phyloP scores from a whole-genome alignment of 345 rosid species.

The Euphorbia lathyris region DNA sequence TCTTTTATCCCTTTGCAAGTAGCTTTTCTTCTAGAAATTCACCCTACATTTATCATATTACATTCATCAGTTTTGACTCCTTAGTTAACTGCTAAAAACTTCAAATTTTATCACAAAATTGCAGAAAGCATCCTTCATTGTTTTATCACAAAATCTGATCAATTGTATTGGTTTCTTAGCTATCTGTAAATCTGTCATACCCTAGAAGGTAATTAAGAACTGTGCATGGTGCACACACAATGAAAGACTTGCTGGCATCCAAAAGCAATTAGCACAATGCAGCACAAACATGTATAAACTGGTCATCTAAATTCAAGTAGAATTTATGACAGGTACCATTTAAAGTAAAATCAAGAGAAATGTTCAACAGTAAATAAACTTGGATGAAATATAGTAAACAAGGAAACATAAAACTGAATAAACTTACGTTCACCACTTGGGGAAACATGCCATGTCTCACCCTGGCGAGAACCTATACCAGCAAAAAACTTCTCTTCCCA shows the following conservation, averaged over 20 bases:
- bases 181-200: neutral
- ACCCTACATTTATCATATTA: neutral
- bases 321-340: neutral
- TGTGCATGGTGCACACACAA: neutral
- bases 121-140: neutral
- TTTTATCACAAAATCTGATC: neutral
- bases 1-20: neutral
- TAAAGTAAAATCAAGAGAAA: neutral
- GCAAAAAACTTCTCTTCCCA: conserved; percentile 98
- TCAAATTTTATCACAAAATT: neutral
- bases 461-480: conserved; percentile 96
- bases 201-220: neutral
- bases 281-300: neutral
- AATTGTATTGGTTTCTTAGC: neutral
- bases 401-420: conserved; percentile 1
- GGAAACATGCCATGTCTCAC: conserved; percentile 99
- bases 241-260: neutral
- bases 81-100: neutral
- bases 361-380: neutral
- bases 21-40: no score
- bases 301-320: neutral
- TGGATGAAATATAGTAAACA: neutral
- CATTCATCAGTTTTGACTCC: neutral
- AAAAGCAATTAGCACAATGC: neutral
- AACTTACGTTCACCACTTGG: conserved; percentile 71